These are phyloP conservation scores for Cryoendolithus antarcticus DNA, from an alignment of 2,329 filamentous ascomycete genomes.

Conservation along the genomic window DNA sequence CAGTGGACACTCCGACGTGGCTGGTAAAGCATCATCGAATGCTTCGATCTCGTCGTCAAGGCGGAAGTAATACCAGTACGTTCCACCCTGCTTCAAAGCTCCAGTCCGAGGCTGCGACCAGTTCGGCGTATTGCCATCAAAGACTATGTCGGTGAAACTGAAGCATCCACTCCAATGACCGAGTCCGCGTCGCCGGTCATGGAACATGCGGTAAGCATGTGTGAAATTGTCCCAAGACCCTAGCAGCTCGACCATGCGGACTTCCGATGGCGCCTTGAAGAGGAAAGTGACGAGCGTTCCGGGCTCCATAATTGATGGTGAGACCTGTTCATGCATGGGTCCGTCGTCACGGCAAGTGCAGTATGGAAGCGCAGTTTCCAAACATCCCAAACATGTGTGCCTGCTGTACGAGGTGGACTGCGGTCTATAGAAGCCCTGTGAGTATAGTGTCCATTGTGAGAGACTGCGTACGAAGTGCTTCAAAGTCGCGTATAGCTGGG, in stretches of 20 bases:
- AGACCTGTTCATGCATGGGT: no score
- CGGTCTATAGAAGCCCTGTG: no score
- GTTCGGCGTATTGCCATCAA: slow-evolving; percentile 53
- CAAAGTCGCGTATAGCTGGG: no score
- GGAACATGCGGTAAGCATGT: slow-evolving; percentile 65
- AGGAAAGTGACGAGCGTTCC: slow-evolving; percentile 26
- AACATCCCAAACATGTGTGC: no score
- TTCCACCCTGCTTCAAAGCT: slow-evolving; percentile 81
- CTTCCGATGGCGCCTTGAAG: slow-evolving; percentile 34
- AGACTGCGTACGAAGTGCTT: no score
- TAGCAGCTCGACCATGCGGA: slow-evolving; percentile 63
- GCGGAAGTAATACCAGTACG: slow-evolving; percentile 96
- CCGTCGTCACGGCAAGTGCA: no score
- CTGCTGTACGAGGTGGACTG: no score
- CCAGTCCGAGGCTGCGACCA: slow-evolving; percentile 52
- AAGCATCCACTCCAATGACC: slow-evolving; percentile 81
- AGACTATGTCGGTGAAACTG: slow-evolving; percentile 73
- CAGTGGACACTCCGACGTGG: slow-evolving; percentile 69
- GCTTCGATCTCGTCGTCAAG: slow-evolving; percentile 66
- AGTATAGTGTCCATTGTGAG: no score
- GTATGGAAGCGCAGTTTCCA: no score
- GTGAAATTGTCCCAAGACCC: slow-evolving; percentile 96
- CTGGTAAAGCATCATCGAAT: slow-evolving; percentile 59
- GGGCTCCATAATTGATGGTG: slow-evolving; percentile 1
- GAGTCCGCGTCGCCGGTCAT: slow-evolving; percentile 60